Base-by-base conservation (phyloP, 1,139 yeast genomes). In the Suhomyces bolitotheri region DNA sequence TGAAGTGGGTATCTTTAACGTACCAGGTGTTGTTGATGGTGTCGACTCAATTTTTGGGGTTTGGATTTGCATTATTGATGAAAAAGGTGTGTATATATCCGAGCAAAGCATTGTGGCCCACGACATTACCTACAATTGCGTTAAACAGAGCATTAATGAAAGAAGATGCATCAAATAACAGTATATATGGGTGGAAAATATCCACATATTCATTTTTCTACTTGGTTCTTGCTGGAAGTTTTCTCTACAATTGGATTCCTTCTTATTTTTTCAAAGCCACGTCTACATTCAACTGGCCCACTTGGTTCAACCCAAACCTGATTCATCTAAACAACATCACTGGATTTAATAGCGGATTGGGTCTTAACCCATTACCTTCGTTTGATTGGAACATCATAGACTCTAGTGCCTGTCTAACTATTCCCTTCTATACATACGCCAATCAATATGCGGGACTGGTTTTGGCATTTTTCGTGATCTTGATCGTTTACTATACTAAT, bases 401-500 rank as follows among this genome's bases (percentile, higher is more conserved):
- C 40, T 47, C 66, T 24, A 64, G 61, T 4, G 64, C 56, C n/a
- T 64, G 73, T 49, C 70, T 57, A 47, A 69, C 74, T 1, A 51
- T 66, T 33, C 73, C 70, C 10, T 66, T 74, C 42, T 78, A 62
- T 50, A 60, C 80, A 2, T 60, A 62, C 14, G 51, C 55, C 7
- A 71, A 66, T 46, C 64, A 58, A 34, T 65, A 62, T 38, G 40
- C 62, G 33, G 84, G 83, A 13, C 44, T 62, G n/a, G 5, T 65
- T 1, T 30, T 78, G 27, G 73, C 67, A 2, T 71, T 74, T 34
- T 43, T 71, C 17, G 49, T 63, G 13, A 54, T 72, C 22, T 49
- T 73, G 29, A 77, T 65, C 3, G 61, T 78, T 14, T 79, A 72
- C 57, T 79, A 62, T 47, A 51, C 71, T 11, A 77, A 78, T 53